Percentiles rank a stretch among this genome's conserved stretches.
These are phyloP conservation scores for Gynochthodes officinalis DNA, from an alignment of 257 asterid genomes.

Conservation along the genomic window DNA sequence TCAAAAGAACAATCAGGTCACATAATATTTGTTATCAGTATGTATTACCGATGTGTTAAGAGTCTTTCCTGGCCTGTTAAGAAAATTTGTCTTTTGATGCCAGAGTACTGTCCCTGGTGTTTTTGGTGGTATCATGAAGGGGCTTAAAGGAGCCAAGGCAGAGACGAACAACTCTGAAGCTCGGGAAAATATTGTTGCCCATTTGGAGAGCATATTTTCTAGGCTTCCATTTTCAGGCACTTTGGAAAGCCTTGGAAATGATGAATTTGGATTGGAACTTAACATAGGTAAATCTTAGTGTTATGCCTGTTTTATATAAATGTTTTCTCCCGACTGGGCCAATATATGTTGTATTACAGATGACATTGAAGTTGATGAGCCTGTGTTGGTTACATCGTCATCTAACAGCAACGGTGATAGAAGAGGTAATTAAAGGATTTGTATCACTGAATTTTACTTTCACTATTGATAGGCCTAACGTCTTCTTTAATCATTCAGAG, in stretches of 20 bases:
- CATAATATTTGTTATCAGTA: conserved; percentile 2
- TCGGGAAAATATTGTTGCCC: conserved; percentile 48
- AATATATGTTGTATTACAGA: conserved; percentile 43
- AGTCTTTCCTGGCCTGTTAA: conserved; percentile 18
- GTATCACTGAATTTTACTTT: neutral
- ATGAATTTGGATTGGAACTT: conserved; percentile 48
- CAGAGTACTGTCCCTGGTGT: conserved; percentile 59
- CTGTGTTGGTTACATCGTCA: conserved; percentile 41
- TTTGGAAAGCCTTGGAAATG: conserved; percentile 23
- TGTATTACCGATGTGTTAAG: neutral
- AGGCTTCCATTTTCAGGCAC: conserved; percentile 85
- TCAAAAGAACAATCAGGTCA: conserved; percentile 61
- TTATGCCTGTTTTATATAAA: neutral
- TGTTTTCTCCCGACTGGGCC: neutral
- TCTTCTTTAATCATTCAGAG: conserved; percentile 32
- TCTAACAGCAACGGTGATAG: conserved; percentile 26
- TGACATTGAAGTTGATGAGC: conserved; percentile 70
- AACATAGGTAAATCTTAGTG: conserved; percentile 52
- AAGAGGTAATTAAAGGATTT: conserved; percentile 37
- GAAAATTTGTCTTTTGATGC: conserved; percentile 23
- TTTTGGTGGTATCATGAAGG: conserved; percentile 71
- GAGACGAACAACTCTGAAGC: conserved; percentile 39
- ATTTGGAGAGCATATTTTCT: conserved; percentile 73
- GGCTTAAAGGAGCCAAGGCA: conserved; percentile 66
- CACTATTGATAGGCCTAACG: neutral